phyloP scores from a whole-genome alignment of 768 basidiomycete genomes.

The Suillus discolor region DNA sequence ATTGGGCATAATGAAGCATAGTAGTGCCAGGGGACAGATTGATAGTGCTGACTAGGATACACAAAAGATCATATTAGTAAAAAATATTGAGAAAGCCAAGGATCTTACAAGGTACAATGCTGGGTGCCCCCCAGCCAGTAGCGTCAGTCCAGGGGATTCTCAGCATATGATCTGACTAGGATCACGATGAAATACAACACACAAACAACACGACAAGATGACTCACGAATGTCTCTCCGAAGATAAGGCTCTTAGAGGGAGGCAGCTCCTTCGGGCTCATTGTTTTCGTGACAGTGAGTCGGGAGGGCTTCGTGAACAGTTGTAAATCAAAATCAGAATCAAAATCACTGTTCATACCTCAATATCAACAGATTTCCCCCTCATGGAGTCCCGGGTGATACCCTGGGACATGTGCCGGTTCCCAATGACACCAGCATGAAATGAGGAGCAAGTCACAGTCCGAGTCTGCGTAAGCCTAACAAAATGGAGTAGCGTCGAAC shows the following conservation, averaged over 20 bases:
- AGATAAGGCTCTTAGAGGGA: slow-evolving; percentile 67
- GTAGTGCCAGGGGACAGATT: slow-evolving; percentile 44
- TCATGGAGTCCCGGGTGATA: slow-evolving; percentile 43
- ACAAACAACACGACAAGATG: slow-evolving; percentile 11
- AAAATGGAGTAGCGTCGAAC: slow-evolving; percentile 13
- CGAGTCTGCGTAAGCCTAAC: slow-evolving; percentile 7
- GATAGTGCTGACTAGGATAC: slow-evolving; percentile 25
- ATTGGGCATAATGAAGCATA: slow-evolving; percentile 92
- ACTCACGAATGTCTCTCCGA: slow-evolving; percentile 84
- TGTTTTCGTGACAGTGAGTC: slow-evolving; percentile 51
- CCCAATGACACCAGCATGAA: slow-evolving; percentile 13
- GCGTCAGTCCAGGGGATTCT: slow-evolving; percentile 71
- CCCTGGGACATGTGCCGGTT: slow-evolving; percentile 15
- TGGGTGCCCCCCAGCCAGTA: slow-evolving; percentile 81
- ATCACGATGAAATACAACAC: slow-evolving; percentile 13
- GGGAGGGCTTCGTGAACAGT: slow-evolving; percentile 45
- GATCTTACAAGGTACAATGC: slow-evolving; percentile 79
- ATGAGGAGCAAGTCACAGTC: slow-evolving; percentile 1
- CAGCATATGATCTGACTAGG: slow-evolving; percentile 85
- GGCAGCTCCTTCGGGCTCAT: slow-evolving; percentile 62
- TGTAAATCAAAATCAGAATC: not conserved
- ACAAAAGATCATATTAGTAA: slow-evolving; percentile 15
- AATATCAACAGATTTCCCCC: slow-evolving; percentile 55
- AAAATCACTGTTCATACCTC: slow-evolving; percentile 40
- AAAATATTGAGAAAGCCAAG: slow-evolving; percentile 1